Base-by-base conservation (phyloP, 2,329 filamentous ascomycete genomes). In the Curvularia lunata region DNA sequence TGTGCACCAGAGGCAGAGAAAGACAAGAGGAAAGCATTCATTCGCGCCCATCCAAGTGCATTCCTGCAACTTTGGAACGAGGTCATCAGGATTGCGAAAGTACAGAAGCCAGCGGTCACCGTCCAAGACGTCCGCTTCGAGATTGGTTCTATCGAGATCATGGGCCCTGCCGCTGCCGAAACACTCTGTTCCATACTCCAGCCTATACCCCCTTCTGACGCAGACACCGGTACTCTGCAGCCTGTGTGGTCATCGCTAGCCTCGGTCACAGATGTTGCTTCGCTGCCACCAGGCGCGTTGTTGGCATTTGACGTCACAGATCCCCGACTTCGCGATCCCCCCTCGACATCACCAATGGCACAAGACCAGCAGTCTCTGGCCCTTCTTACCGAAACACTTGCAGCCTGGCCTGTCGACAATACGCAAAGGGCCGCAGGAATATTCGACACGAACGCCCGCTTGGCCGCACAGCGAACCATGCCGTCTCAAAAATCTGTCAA, bases 1-100 rank as follows among this genome's bases (percentile, higher is more conserved):
- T 89, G 88, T 72, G 58, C 58, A 12, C 52, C 54, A 52, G 48
- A 70, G 8, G 23, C 63, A 59, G 54, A 71, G 45, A 52, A 54
- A 62, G 61, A 67, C 3, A 83, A 79, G 66, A 80, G 82, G 49
- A 84, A 82, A 60, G 72, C 91, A 0, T 86, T 94, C 54, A 76
- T 97, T 50, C 84, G 93, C 53, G 79, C 94, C 1, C 94, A 98
- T 73, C 95, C 95, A 2, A 89, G 92, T 19, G 89, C 90, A 6
- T 94, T 92, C 68, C 77, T 87, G 1, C 85, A 90, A 65, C 75
- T 88, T 0, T 92, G 91, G 81, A 81, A 86, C 21, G 83, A 89
- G 58, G 74, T 92, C 2, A 68, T 87, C 16, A 80, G 80, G 2
- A 75, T 87, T 1, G 80, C 81, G 18, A 88, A 85, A 68, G 82